phyloP scores from a whole-genome alignment of 2,329 filamentous ascomycete species.

The Neonectria coccinea region DNA sequence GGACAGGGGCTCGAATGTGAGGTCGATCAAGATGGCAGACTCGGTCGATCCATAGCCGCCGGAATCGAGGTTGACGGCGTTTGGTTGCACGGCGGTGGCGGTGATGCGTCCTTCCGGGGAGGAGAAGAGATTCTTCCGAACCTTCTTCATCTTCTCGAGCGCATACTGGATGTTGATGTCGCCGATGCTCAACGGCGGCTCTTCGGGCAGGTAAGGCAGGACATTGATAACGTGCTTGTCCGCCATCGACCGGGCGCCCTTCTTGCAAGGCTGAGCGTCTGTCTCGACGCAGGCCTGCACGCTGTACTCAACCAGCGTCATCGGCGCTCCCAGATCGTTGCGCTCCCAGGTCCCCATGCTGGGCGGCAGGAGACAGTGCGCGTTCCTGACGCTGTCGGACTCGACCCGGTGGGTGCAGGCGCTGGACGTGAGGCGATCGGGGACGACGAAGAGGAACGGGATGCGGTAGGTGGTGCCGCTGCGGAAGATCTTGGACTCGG shows the following conservation, averaged over 20 bases:
- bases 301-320: conserved; percentile 29
- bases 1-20: conserved; percentile 36
- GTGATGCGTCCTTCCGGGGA: conserved; percentile 33
- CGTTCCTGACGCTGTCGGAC: conserved; percentile 34
- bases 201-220: conserved; percentile 38
- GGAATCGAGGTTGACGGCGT: conserved; percentile 31
- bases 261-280: conserved; percentile 6
- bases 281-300: conserved; percentile 27
- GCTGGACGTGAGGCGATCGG: conserved; percentile 36
- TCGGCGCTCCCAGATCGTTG: conserved; percentile 36
- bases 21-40: conserved; percentile 30
- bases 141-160: conserved; percentile 32
- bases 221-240: conserved; percentile 36
- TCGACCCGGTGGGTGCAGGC: conserved; percentile 31
- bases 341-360: conserved; percentile 40
- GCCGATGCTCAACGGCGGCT: conserved; percentile 39
- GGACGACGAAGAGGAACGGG: conserved; percentile 40
- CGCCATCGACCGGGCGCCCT: conserved; percentile 20
- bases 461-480: conserved; percentile 35
- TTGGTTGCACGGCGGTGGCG: conserved; percentile 36
- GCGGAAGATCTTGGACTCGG: conserved; percentile 28
- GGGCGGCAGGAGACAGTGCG: conserved; percentile 36
- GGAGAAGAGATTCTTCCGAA: conserved; percentile 42
- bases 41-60: conserved; percentile 33
- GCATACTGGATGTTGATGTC: conserved; percentile 32